Evolutionary conservation across 495 filamentous ascomycete genomes (phyloP).

Genomic region (Haplographium delicatum): DNA sequence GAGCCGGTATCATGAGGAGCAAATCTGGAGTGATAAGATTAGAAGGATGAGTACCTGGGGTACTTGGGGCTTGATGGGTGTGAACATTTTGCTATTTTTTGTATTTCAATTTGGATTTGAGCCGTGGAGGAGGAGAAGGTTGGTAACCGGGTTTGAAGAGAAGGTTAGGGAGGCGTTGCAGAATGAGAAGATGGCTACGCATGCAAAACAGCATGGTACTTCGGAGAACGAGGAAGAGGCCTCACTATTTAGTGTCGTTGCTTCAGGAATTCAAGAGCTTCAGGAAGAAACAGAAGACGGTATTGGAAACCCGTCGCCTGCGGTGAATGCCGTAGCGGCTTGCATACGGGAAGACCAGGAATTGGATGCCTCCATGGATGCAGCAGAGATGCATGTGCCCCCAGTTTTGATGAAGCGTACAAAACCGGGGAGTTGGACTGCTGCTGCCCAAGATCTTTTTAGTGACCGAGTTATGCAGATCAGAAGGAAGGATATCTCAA

Average conservation of each 20-base stretch:
- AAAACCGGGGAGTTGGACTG: slow-evolving; percentile 43
- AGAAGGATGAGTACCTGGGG: slow-evolving; percentile 95
- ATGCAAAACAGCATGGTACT: slow-evolving; percentile 1
- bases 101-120: slow-evolving; percentile 90
- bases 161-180: slow-evolving; percentile 81
- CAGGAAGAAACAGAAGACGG: slow-evolving; percentile 16
- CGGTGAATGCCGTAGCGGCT: slow-evolving; percentile 18
- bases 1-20: slow-evolving; percentile 93
- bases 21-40: slow-evolving; percentile 99
- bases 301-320: slow-evolving; percentile 3
- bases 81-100: slow-evolving; percentile 87
- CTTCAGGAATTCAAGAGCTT: slow-evolving; percentile 15
- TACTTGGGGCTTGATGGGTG: slow-evolving; percentile 95
- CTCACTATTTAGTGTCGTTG: slow-evolving; percentile 12
- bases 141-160: slow-evolving; percentile 73
- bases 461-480: slow-evolving; percentile 65
- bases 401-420: not conserved
- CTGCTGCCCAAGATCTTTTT: slow-evolving; percentile 50
- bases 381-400: slow-evolving; percentile 19
- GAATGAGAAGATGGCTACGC: slow-evolving; percentile 49
- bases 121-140: slow-evolving; percentile 77
- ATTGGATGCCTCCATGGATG: slow-evolving; percentile 10
- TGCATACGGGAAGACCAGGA: slow-evolving; percentile 14
- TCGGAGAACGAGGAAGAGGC: slow-evolving; percentile 10
- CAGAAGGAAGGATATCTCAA: slow-evolving; percentile 69